A percentile compares a stretch with the other conserved stretches of the same genome.
Evolutionary conservation across 345 rosid genomes (phyloP).

Genomic region (Salix udensis): DNA sequence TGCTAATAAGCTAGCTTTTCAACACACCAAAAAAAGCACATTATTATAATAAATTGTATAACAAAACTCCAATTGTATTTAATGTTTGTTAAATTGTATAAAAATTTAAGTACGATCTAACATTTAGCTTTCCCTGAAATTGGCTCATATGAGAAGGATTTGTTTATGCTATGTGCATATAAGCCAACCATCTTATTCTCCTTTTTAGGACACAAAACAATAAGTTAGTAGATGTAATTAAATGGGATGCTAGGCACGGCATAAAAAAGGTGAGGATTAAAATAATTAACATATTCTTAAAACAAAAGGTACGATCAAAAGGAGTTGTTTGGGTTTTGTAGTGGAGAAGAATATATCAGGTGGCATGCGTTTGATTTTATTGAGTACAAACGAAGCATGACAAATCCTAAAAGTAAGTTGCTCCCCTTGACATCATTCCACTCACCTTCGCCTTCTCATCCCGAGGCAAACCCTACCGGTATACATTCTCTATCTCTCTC

Average conservation of each 20-base stretch:
- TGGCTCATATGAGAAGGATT: background rate
- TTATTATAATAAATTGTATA: too few relatives aligned
- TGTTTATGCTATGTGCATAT: slow-evolving; percentile 18
- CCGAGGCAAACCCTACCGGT: slow-evolving; percentile 49
- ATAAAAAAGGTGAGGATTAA: slow-evolving; percentile 15
- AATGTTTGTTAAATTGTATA: too few relatives aligned
- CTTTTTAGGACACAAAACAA: background rate
- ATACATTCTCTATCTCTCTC: slow-evolving; percentile 31
- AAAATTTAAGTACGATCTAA: too few relatives aligned
- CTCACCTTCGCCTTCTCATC: slow-evolving; percentile 59
- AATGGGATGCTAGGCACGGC: slow-evolving; percentile 27
- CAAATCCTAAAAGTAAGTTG: slow-evolving; percentile 52
- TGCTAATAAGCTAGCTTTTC: too few relatives aligned
- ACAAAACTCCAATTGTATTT: too few relatives aligned
- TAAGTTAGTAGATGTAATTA: background rate
- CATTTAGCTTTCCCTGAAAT: background rate
- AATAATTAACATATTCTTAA: slow-evolving; percentile 1
- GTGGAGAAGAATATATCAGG: slow-evolving; percentile 38
- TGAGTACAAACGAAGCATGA: slow-evolving; percentile 59
- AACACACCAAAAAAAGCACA: too few relatives aligned
- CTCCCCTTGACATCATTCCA: slow-evolving; percentile 60
- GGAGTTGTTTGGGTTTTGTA: slow-evolving; percentile 22
- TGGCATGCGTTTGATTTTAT: slow-evolving; percentile 45
- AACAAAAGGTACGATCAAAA: slow-evolving; percentile 31
- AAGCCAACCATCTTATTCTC: slow-evolving; percentile 39